Conservation (phyloP, 2,329 filamentous ascomycete genomes). For the Penicillium nordicum region DNA sequence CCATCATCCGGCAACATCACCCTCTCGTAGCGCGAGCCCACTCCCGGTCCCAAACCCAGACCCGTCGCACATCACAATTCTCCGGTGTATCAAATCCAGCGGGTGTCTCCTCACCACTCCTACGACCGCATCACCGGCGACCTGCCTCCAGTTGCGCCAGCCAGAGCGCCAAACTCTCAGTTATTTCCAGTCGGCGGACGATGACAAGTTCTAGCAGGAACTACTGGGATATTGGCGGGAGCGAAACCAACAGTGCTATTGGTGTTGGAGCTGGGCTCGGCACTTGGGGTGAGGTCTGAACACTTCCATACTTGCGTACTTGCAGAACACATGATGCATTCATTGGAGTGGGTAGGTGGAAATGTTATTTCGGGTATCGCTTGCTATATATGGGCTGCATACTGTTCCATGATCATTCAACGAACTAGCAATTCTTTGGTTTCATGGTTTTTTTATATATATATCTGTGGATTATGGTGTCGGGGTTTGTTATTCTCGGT, state of each 20-base stretch:
- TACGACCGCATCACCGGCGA: constrained; percentile 46
- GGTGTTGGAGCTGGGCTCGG: constrained; percentile 68
- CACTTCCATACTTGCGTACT: background rate
- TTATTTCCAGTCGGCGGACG: constrained; percentile 60
- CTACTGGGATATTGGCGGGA: constrained; percentile 89
- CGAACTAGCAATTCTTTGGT: background rate
- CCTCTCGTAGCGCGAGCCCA: constrained; percentile 67
- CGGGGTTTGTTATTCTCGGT: background rate
- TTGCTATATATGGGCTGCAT: background rate
- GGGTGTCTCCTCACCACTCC: constrained; percentile 32
- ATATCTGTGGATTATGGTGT: background rate
- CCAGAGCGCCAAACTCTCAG: constrained; percentile 76
- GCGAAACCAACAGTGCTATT: constrained; percentile 70
- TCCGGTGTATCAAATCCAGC: constrained; percentile 27
- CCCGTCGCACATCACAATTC: constrained; percentile 50
- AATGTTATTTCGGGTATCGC: background rate
- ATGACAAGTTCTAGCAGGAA: constrained; percentile 67
- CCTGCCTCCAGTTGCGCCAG: constrained; percentile 73
- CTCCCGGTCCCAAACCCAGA: constrained; percentile 47
- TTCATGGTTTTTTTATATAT: background rate
- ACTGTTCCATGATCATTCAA: background rate
- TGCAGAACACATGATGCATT: background rate
- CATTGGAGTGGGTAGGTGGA: background rate
- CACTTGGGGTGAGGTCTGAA: constrained; percentile 71
- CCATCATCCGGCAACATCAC: constrained; percentile 83